Conservation (phyloP, 106 monocot species). For the Triglochin maritima region DNA sequence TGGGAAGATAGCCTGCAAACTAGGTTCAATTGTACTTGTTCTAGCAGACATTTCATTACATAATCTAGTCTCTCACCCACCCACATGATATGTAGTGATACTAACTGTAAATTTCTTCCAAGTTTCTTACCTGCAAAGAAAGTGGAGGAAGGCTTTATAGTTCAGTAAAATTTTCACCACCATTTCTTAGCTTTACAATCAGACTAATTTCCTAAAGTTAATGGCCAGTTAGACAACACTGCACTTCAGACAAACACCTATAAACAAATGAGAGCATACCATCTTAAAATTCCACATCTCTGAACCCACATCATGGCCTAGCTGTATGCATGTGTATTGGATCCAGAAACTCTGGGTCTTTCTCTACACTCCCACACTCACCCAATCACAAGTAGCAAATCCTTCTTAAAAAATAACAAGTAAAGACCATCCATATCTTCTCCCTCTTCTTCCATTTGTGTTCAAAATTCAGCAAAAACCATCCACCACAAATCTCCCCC, state of each 20-base stretch:
- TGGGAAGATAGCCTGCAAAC: too few species aligned
- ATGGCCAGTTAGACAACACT: background rate
- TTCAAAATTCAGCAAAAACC: too few species aligned
- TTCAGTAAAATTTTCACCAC: too few species aligned
- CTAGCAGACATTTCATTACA: too few species aligned
- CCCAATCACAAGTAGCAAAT: background rate
- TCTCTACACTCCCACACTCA: background rate
- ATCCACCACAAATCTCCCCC: too few species aligned
- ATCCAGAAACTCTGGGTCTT: background rate
- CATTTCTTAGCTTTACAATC: background rate
- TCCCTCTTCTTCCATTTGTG: too few species aligned
- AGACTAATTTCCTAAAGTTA: background rate
- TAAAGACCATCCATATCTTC: too few species aligned
- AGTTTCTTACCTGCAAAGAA: background rate
- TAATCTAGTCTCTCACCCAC: too few species aligned
- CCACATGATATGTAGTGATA: background rate
- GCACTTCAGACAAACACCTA: background rate
- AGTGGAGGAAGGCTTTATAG: background rate
- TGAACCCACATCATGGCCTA: slow-evolving; percentile 10
- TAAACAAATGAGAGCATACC: background rate
- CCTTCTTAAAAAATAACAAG: too few species aligned
- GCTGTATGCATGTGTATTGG: slow-evolving; percentile 5
- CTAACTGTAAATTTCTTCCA: background rate
- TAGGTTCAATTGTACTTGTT: too few species aligned
- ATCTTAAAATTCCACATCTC: slow-evolving; percentile 1